Evolutionary conservation across 495 filamentous ascomycete species (phyloP).

Genomic region (Bathelium albidoporum): DNA sequence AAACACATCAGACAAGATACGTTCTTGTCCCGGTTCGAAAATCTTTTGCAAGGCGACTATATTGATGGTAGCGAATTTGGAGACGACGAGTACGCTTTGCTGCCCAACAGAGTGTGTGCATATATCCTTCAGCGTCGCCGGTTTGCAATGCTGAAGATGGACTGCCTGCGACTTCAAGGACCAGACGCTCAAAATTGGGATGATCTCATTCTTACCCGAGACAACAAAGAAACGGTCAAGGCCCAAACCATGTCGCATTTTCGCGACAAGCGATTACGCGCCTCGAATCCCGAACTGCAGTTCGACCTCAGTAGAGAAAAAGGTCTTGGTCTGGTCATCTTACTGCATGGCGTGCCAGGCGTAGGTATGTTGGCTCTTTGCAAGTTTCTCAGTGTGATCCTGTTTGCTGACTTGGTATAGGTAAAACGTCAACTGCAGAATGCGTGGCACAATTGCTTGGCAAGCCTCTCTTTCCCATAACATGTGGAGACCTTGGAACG

Average conservation of each 20-base stretch:
- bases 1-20: neutral
- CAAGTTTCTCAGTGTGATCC: neutral
- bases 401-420: neutral
- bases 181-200: neutral
- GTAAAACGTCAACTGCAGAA: neutral
- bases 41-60: neutral
- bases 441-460: neutral
- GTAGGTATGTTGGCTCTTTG: neutral
- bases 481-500: neutral
- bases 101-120: neutral
- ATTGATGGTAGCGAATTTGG: neutral
- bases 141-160: neutral
- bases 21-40: neutral
- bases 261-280: neutral
- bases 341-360: neutral
- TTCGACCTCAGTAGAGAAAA: neutral
- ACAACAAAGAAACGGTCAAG: neutral
- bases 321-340: neutral
- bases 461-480: neutral
- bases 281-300: neutral
- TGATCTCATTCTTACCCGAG: neutral
- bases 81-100: neutral
- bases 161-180: neutral
- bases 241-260: neutral
- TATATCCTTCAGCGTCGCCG: neutral